A percentile compares a stretch with the other conserved stretches of the same genome.
These are phyloP conservation scores for Carnegiea gigantea DNA, from an alignment of 179 eudicot genomes.

Conservation along the genomic window DNA sequence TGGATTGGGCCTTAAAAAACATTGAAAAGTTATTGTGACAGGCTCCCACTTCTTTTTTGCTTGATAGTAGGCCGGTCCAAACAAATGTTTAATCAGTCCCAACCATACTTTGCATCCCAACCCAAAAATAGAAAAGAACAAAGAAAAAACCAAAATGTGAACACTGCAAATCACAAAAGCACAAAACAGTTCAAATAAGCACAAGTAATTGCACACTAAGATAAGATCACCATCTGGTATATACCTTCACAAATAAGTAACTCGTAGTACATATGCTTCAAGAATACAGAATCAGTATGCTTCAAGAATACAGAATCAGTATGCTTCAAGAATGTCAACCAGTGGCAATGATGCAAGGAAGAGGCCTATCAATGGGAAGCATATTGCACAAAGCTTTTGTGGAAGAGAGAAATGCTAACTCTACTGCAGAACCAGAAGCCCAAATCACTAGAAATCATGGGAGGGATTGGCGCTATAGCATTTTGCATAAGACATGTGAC, in stretches of 20 bases:
- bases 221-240: not conserved
- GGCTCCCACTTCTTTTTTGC: slow-evolving; percentile 62
- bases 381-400: slow-evolving; percentile 80
- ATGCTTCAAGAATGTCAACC: slow-evolving; percentile 84
- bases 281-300: slow-evolving; percentile 46
- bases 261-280: slow-evolving; percentile 83
- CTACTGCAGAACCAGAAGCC: not conserved
- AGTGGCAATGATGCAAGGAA: slow-evolving; percentile 86
- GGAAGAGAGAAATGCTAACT: slow-evolving; percentile 1
- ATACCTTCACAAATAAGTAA: slow-evolving; percentile 81
- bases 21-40: slow-evolving; percentile 2
- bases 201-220: not conserved
- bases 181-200: no score
- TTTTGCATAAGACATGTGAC: slow-evolving; percentile 1
- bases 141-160: not conserved
- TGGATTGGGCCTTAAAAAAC: not conserved
- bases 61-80: slow-evolving; percentile 91
- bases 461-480: not conserved
- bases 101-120: slow-evolving; percentile 3
- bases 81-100: slow-evolving; percentile 84
- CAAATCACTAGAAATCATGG: slow-evolving; percentile 4
- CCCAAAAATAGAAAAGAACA: not conserved
- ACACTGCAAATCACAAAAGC: not conserved
- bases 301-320: slow-evolving; percentile 38
- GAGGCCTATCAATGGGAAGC: slow-evolving; percentile 88